These are phyloP conservation scores for Paecilomyces variotii DNA, from an alignment of 2,329 filamentous ascomycete genomes.

Conservation along the genomic window DNA sequence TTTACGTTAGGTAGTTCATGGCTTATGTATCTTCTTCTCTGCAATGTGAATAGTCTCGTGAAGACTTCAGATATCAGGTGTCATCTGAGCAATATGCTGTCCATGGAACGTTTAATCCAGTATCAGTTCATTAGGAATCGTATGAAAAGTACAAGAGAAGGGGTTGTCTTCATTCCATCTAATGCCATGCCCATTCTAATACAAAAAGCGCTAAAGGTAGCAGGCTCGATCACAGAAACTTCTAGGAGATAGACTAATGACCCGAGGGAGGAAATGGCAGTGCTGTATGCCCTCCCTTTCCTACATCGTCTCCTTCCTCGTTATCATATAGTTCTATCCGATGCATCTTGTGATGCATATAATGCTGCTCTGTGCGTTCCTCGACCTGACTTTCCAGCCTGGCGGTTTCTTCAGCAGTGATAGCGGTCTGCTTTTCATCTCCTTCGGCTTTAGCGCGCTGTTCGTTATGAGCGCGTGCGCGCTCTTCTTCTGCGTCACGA, in stretches of 20 bases:
- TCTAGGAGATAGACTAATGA: background rate
- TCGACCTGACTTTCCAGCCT: constrained; percentile 21
- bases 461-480: constrained; percentile 24
- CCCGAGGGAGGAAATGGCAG: background rate
- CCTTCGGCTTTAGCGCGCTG: constrained; percentile 17
- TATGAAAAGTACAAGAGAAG: too few relatives aligned
- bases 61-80: too few relatives aligned
- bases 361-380: constrained; percentile 21
- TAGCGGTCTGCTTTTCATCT: constrained; percentile 14
- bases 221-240: background rate
- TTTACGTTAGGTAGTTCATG: background rate
- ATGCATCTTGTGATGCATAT: constrained; percentile 11
- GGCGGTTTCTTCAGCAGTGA: constrained; percentile 14
- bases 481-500: constrained; percentile 32
- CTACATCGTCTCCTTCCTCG: background rate
- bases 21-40: background rate
- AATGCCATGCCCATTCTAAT: background rate
- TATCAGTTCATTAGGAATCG: too few relatives aligned
- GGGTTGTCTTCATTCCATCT: background rate
- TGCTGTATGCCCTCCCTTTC: background rate
- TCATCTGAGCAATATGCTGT: too few relatives aligned
- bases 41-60: background rate
- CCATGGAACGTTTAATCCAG: too few relatives aligned
- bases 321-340: constrained; percentile 7
- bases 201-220: background rate